phyloP scores from a whole-genome alignment of 108 stramenopile genomes.

The Bacterosira constricta region DNA sequence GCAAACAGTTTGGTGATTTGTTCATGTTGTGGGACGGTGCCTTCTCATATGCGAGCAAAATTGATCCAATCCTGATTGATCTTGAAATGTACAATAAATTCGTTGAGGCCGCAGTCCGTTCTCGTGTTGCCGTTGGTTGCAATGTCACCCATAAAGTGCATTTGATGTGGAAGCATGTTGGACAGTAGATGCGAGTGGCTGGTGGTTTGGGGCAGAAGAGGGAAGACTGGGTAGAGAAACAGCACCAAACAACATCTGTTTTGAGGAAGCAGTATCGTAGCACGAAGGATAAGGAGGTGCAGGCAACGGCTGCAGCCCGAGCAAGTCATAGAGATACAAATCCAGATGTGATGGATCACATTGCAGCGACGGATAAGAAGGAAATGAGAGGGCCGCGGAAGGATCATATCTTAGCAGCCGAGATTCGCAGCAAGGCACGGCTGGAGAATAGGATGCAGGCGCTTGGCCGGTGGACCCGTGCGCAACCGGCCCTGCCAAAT shows the following conservation, averaged over 20 bases:
- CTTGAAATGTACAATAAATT: not conserved
- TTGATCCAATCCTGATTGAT: not conserved
- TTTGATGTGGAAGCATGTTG: not conserved
- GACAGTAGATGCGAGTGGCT: not conserved
- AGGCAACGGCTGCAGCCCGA: too few species aligned
- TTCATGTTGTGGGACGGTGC: not conserved
- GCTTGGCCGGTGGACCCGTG: too few species aligned
- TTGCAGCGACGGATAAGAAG: too few species aligned
- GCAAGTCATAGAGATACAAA: too few species aligned
- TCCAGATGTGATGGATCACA: too few species aligned
- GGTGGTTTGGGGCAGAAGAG: not conserved
- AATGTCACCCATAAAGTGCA: not conserved
- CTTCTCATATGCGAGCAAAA: not conserved
- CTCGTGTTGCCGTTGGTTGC: not conserved
- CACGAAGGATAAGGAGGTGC: not conserved
- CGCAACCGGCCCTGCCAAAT: too few species aligned
- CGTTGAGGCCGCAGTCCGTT: not conserved
- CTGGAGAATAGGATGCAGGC: too few species aligned
- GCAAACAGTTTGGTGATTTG: not conserved
- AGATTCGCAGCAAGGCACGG: too few species aligned
- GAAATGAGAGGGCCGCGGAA: too few species aligned
- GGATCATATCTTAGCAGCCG: too few species aligned
- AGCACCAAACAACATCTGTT: too few species aligned
- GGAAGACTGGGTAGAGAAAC: constrained; percentile 2
- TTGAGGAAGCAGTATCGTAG: not conserved